These are phyloP conservation scores for Sphaerulina populicola DNA, from an alignment of 2,329 filamentous ascomycete genomes.

Conservation along the genomic window DNA sequence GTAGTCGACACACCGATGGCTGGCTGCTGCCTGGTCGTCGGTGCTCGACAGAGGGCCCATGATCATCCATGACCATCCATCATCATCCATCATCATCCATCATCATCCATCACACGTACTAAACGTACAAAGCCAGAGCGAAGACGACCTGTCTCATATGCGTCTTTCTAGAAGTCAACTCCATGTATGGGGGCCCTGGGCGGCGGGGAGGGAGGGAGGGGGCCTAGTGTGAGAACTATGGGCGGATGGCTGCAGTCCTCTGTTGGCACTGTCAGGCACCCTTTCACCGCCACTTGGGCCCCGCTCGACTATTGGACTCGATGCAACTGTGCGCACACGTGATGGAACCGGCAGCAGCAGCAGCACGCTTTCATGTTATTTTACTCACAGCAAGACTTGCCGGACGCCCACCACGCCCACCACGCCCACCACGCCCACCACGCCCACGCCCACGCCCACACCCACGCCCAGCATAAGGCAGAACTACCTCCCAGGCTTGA, in stretches of 20 bases:
- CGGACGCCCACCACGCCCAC: constrained; percentile 5
- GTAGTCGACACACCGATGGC: too few relatives aligned
- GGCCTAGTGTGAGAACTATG: background rate
- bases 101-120: too few relatives aligned
- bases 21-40: too few relatives aligned
- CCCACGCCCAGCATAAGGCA: too few relatives aligned
- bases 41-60: too few relatives aligned
- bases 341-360: background rate
- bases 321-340: constrained; percentile 7
- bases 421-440: too few relatives aligned
- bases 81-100: constrained; percentile 5
- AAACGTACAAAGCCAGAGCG: constrained; percentile 11
- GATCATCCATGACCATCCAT: constrained; percentile 1
- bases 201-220: too few relatives aligned
- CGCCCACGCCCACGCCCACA: too few relatives aligned
- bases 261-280: constrained; percentile 24
- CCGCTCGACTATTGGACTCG: constrained; percentile 11
- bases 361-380: background rate
- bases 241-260: constrained; percentile 25
- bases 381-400: constrained; percentile 14
- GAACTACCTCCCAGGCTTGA: background rate
- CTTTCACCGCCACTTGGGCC: constrained; percentile 28
- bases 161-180: constrained; percentile 26
- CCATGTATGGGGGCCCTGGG: background rate
- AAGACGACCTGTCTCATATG: constrained; percentile 24